A percentile compares a stretch with the other conserved stretches of the same genome.
phyloP scores from a whole-genome alignment of 1,284 basidiomycete genomes.

The Rhodotorula sp. region DNA sequence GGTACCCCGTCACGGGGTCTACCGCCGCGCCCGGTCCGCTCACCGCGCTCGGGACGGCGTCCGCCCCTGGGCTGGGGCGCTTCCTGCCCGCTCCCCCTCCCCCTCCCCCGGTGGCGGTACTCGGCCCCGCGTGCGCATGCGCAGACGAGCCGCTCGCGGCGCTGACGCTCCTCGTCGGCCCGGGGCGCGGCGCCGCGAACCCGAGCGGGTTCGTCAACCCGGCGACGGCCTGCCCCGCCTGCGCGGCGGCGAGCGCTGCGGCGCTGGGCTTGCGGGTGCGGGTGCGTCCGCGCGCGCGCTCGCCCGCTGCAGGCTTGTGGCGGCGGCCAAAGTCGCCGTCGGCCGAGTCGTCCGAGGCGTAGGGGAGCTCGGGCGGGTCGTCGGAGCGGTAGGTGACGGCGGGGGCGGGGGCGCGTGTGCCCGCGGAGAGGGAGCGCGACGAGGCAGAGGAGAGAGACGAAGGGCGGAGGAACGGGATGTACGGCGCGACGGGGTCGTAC shows the following conservation, averaged over 20 bases:
- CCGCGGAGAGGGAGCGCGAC: neutral
- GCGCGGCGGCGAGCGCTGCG: neutral
- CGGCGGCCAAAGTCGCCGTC: constrained; percentile 9
- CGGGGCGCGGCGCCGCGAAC: constrained; percentile 9
- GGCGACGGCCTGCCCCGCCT: neutral
- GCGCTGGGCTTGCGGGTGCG: neutral
- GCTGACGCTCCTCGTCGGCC: neutral
- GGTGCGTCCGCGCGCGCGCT: neutral
- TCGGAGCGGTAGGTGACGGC: neutral
- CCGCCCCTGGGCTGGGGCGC: neutral
- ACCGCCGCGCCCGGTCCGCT: constrained; percentile 4
- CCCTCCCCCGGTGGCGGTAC: neutral
- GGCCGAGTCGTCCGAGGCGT: constrained; percentile 6
- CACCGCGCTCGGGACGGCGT: neutral
- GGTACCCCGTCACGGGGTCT: constrained; percentile 8
- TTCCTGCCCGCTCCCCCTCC: neutral
- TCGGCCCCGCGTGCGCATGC: neutral
- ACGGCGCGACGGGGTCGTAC: constrained; percentile 17
- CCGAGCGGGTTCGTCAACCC: neutral
- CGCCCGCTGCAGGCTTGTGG: neutral
- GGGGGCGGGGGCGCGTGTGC: neutral
- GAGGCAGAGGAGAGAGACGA: constrained; percentile 2
- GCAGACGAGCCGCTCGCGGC: neutral
- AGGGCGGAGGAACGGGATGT: constrained; percentile 13
- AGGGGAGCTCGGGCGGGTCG: neutral